Base-by-base conservation (phyloP, 306 rosid genomes). In the Cicer arietinum region DNA sequence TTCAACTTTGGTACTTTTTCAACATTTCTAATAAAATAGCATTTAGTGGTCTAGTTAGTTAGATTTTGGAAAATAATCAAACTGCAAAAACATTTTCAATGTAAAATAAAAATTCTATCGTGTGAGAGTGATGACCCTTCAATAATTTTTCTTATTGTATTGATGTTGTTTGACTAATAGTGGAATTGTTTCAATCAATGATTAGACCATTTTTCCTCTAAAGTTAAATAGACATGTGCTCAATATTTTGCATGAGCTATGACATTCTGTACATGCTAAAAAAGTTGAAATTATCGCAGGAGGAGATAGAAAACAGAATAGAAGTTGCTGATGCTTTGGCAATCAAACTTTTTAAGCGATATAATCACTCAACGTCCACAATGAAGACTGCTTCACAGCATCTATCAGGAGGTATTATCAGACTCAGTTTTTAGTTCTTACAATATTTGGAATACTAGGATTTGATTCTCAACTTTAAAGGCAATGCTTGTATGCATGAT, bases 261-360 rank as follows among this genome's bases (percentile, higher is more conserved):
- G 58, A 58, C 17, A 46, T 75, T 52, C 46, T 73, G 53, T 68
- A 7, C 54, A 48, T 16, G 76, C 59, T 60, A 16, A 59, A 41
- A 83, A 69, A 72, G 18, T 74, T 50, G 71, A 67, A 46, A 40
- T 47, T 69, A 16, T 80, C 62, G 74, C 90, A 94, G 99, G 99
- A 89, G 85, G 96, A 90, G 73, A 88, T 92, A 72, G 97, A 88
- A 74, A 89, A 92, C 84, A 84, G 87, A 86, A 89, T 90, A 65
- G 95, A 94, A 77, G 89, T 90, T 75, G 90, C 86, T 1, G 95
- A 94, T 79, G 99, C 99, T 50, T 75, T 92, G 83, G 91, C 95
- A 42, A 82, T 78, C 74, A 94, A 94, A 82, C 96, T 94, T 82
- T 87, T 85, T 69, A 93, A 89, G 74, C 93, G 97, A n/a, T 87